These are phyloP conservation scores for Gloeopeniophorella convolvens DNA, from an alignment of 768 basidiomycete species.

Conservation along the genomic window DNA sequence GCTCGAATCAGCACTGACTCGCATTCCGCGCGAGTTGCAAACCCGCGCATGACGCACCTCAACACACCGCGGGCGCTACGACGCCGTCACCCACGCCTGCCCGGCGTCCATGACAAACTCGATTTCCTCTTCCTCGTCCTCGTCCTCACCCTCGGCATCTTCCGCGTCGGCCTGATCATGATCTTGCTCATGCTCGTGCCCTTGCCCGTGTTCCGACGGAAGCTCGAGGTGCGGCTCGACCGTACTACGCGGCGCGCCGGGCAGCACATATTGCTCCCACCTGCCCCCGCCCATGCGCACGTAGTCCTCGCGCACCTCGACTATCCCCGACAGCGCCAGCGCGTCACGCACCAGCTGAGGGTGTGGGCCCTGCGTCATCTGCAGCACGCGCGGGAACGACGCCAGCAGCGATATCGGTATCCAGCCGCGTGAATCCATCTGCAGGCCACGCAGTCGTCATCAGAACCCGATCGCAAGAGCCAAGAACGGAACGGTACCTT, in stretches of 20 bases:
- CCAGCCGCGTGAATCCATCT: conserved; percentile 94
- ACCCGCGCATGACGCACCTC: no score
- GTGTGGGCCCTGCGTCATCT: conserved; percentile 51
- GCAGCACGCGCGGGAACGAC: conserved; percentile 79
- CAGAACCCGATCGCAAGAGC: background rate
- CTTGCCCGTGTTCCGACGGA: background rate
- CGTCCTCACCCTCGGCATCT: conserved; percentile 39
- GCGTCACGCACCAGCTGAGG: conserved; percentile 67
- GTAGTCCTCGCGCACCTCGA: conserved; percentile 63
- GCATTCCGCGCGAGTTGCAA: no score
- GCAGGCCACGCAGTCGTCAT: conserved; percentile 8
- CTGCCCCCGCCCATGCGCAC: conserved; percentile 56
- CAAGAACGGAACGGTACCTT: conserved; percentile 36
- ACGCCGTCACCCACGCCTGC: conserved; percentile 14
- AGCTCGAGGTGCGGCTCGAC: conserved; percentile 26
- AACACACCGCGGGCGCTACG: no score
- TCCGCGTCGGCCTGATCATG: conserved; percentile 26
- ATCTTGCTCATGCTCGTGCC: conserved; percentile 4
- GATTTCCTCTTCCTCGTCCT: conserved; percentile 72
- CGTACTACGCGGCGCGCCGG: conserved; percentile 48
- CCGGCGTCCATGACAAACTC: conserved; percentile 58
- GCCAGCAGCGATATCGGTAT: conserved; percentile 74
- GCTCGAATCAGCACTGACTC: no score
- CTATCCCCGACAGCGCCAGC: conserved; percentile 53
- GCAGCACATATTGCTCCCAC: conserved; percentile 60